These are phyloP conservation scores for Gloeophyllum trabeum DNA, from an alignment of 768 basidiomycete species.

Conservation along the genomic window DNA sequence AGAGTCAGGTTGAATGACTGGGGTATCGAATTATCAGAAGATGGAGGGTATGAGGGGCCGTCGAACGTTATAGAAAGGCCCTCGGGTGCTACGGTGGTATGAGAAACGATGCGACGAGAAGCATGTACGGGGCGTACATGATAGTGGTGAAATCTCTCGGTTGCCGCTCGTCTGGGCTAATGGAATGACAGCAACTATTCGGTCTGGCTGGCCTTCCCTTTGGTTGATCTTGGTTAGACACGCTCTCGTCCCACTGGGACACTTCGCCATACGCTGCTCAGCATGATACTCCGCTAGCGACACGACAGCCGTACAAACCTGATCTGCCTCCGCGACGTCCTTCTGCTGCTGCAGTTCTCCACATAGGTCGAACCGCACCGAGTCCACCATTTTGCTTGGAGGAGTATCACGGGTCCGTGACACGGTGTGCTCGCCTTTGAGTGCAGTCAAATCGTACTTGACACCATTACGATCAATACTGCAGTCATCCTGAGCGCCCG, in stretches of 20 bases:
- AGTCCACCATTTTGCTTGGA: conserved; percentile 51
- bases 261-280: conserved; percentile 29
- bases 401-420: conserved; percentile 44
- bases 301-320: conserved; percentile 30
- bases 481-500: conserved; percentile 33
- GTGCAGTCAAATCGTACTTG: conserved; percentile 49
- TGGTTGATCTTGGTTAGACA: conserved; percentile 62
- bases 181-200: conserved; percentile 69
- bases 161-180: conserved; percentile 32
- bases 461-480: conserved; percentile 23
- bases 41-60: conserved; percentile 50
- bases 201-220: conserved; percentile 41
- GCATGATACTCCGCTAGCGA: background rate
- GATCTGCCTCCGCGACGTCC: conserved; percentile 43
- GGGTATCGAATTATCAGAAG: conserved; percentile 26
- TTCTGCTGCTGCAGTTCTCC: conserved; percentile 37
- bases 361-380: conserved; percentile 60
- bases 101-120: conserved; percentile 3
- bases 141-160: conserved; percentile 15
- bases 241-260: conserved; percentile 53
- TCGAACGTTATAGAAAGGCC: conserved; percentile 45
- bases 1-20: conserved; percentile 57
- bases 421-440: conserved; percentile 40
- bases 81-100: conserved; percentile 30
- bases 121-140: conserved; percentile 26